Evolutionary conservation across 2,329 filamentous ascomycete genomes (phyloP), one percentile per base, ranked within the genome.

Genomic region (Hymenoscyphus scutula): DNA sequence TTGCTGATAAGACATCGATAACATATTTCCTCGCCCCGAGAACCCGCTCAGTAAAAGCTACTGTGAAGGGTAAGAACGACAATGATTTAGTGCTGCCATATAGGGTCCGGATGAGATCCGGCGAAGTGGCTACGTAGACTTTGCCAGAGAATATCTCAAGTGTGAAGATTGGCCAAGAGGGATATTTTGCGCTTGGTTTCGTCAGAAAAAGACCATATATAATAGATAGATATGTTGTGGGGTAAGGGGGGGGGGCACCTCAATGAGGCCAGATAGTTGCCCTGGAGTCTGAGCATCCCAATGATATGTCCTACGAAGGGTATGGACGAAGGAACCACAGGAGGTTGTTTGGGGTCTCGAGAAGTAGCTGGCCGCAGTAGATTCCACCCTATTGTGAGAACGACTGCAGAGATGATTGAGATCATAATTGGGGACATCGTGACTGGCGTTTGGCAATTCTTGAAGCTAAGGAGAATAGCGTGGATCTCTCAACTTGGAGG

Each of bases 81-180:
- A 56, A 11, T 41, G 38, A n/a, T 65, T 48, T 59, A 25, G 56
- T 11, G 27, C 17, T 29, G 64, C 77, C 75, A 48, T 79, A 73
- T n/a, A 77, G 73, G 2, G 75, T 65, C n/a, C 74, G 72, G 15
- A 78, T 73, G 5, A 81, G 68, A 1, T 69, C 60, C 1, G 80
- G 76, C 1, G 76, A 75, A 56, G 73, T 76, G 23, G 81, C 74
- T 27, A 77, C 70, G 69, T 83, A 83, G 34, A 80, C 71, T 53
- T 77, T 77, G 34, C 75, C 71, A 29, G 70, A 75, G 32, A 79
- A 71, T 69, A 81, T 77, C 17, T 77, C 77, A 6, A 83, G 70
- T 0, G 80, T 80, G 60, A 76, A 79, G 57, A 80, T 77, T 3
- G 68, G 69, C 60, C 32, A 66, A 27, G 11, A 62, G 59, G 4